phyloP scores from a whole-genome alignment of 139 green algal species.

The Asterochloris erici region DNA sequence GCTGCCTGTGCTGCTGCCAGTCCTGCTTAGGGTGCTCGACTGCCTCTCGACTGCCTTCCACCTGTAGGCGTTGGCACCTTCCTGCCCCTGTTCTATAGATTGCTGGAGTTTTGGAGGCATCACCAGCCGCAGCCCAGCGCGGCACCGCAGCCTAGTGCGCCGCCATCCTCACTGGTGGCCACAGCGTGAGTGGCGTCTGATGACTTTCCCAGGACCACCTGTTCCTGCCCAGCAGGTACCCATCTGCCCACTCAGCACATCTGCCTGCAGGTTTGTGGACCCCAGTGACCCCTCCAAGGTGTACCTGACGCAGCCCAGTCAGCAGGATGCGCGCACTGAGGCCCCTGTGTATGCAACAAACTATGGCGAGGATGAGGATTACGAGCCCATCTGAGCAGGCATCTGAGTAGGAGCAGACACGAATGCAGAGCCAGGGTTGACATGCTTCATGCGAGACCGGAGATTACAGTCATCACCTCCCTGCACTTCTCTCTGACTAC shows the following conservation, averaged over 20 bases:
- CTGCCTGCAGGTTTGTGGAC: conserved; percentile 63
- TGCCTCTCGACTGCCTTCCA: no score
- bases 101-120: conserved; percentile 29
- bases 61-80: conserved; percentile 67
- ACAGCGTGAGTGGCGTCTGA: conserved; percentile 20
- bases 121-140: conserved; percentile 4
- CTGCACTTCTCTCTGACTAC: no score
- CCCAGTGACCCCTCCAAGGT: conserved; percentile 73
- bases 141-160: background rate
- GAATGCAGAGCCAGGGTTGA: no score
- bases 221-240: background rate
- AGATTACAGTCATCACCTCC: no score
- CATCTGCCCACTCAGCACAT: background rate
- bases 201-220: background rate
- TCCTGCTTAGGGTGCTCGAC: no score
- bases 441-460: no score
- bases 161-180: conserved; percentile 1
- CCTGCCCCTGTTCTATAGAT: conserved; percentile 80
- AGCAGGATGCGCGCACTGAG: conserved; percentile 16
- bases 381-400: conserved; percentile 14
- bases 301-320: conserved; percentile 55
- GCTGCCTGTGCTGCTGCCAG: no score
- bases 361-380: conserved; percentile 44
- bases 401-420: no score
- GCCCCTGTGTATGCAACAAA: conserved; percentile 57